phyloP scores from a whole-genome alignment of 352 stramenopile genomes.

The Phytophthora palmivora region DNA sequence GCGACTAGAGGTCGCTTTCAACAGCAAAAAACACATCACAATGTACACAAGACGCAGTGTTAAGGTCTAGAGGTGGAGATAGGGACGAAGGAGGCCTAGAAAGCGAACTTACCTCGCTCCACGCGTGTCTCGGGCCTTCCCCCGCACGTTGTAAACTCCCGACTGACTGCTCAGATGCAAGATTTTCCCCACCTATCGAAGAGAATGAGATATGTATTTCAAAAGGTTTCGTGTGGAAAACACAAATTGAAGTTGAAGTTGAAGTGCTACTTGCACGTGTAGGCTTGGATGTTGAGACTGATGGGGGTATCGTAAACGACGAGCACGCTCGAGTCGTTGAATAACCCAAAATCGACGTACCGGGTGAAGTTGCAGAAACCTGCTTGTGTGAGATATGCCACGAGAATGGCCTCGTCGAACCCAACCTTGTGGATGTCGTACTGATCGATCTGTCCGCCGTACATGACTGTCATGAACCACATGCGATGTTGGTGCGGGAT shows the following conservation, averaged over 20 bases:
- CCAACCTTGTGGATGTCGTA: slow-evolving; percentile 85
- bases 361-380: slow-evolving; percentile 69
- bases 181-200: slow-evolving; percentile 30
- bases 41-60: slow-evolving; percentile 10
- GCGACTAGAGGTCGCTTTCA: neutral
- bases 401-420: slow-evolving; percentile 68
- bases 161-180: slow-evolving; percentile 31
- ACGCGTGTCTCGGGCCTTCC: slow-evolving; percentile 13
- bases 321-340: slow-evolving; percentile 58
- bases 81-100: neutral
- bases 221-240: slow-evolving; percentile 8
- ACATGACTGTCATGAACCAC: slow-evolving; percentile 81
- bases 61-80: neutral
- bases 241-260: slow-evolving; percentile 10
- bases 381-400: slow-evolving; percentile 42
- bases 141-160: slow-evolving; percentile 19
- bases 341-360: slow-evolving; percentile 61
- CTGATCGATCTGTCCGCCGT: slow-evolving; percentile 65
- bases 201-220: slow-evolving; percentile 7
- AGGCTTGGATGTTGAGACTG: slow-evolving; percentile 70
- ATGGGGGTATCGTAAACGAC: slow-evolving; percentile 53
- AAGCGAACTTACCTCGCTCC: slow-evolving; percentile 11
- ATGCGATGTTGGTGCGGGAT: slow-evolving; percentile 60
- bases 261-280: slow-evolving; percentile 23
- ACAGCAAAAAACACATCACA: neutral